phyloP scores from a whole-genome alignment of 2,329 filamentous ascomycete genomes.

The Aspergillus sp. region DNA sequence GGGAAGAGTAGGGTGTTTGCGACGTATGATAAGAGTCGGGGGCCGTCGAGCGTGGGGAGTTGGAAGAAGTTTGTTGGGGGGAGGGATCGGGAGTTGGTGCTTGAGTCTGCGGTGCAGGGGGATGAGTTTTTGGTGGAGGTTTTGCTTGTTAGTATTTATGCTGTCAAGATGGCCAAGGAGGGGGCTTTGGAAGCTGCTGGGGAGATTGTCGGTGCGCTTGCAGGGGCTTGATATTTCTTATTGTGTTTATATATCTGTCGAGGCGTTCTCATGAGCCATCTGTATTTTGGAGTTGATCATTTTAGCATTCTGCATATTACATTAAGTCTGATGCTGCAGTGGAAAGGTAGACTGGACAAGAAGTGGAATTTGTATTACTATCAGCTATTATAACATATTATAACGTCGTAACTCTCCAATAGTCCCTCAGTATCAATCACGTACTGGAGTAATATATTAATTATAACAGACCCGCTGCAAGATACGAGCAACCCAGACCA shows the following conservation, averaged over 20 bases:
- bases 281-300: too few species aligned
- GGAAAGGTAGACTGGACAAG: too few species aligned
- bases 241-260: too few species aligned
- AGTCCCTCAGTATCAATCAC: too few species aligned
- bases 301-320: background rate
- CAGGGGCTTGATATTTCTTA: background rate
- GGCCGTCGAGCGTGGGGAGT: background rate
- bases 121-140: constrained; percentile 3
- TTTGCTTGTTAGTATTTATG: constrained; percentile 2
- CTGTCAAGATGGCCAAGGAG: background rate
- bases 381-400: too few species aligned
- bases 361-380: too few species aligned
- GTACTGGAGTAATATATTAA: background rate
- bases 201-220: background rate
- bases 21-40: background rate
- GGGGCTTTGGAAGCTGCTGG: background rate
- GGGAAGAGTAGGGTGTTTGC: background rate
- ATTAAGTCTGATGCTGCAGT: background rate
- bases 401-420: too few species aligned
- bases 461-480: background rate
- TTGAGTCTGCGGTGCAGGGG: background rate
- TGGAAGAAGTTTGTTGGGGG: constrained; percentile 7
- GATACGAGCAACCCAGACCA: too few species aligned
- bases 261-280: too few species aligned
- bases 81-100: background rate